Conservation (phyloP, 129 eudicot species). For the Pseudognaphalium luteoalbum region DNA sequence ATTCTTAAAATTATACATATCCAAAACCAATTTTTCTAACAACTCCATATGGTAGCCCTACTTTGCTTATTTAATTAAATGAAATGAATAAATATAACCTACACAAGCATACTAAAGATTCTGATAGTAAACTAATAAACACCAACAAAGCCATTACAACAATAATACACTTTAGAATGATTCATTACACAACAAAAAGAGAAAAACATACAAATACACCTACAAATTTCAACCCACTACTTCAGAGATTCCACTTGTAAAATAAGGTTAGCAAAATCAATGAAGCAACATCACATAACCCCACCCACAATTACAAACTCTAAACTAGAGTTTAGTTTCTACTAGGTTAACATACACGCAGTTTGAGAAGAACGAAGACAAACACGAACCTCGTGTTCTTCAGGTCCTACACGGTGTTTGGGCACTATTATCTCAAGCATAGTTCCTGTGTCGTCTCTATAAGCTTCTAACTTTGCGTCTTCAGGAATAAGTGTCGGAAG, state of each 20-base stretch:
- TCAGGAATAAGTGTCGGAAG: constrained; percentile 71
- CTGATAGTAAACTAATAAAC: neutral
- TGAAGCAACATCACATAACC: constrained; percentile 17
- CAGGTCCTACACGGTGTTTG: constrained; percentile 79
- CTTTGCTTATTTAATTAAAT: no score
- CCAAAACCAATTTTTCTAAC: neutral
- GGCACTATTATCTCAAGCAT: constrained; percentile 79
- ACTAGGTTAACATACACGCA: constrained; percentile 25
- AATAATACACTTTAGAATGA: constrained; percentile 23
- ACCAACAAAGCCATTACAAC: constrained; percentile 12
- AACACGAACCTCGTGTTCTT: constrained; percentile 78
- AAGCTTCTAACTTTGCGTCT: constrained; percentile 82
- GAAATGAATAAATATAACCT: neutral
- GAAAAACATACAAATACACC: constrained; percentile 20
- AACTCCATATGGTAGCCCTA: neutral
- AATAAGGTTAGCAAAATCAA: constrained; percentile 35
- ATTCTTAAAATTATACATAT: neutral
- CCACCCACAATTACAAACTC: constrained; percentile 17
- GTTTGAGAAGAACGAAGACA: constrained; percentile 56
- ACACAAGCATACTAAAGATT: neutral
- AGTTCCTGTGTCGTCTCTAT: constrained; percentile 66
- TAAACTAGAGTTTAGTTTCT: constrained; percentile 23
- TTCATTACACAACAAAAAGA: constrained; percentile 18
- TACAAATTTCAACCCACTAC: constrained; percentile 15
- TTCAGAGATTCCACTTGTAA: constrained; percentile 29